A percentile compares a stretch with the other conserved stretches of the same genome.
Evolutionary conservation across 441 rosid genomes (phyloP).

Genomic region (Pelargonium exstipulatum): DNA sequence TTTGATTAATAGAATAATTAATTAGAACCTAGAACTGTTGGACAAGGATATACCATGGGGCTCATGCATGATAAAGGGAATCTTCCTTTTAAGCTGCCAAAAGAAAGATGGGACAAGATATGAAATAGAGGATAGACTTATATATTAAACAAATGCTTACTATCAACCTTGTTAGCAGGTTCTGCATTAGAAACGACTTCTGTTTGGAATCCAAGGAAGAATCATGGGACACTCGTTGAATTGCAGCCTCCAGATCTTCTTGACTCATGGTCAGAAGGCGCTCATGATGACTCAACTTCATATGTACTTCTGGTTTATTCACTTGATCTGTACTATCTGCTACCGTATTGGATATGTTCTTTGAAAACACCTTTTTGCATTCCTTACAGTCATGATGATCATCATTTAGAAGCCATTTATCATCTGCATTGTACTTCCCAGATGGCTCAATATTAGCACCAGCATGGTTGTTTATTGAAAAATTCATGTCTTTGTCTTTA

Average conservation of each 20-base stretch:
- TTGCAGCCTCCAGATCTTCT: constrained; percentile 53
- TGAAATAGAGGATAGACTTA: constrained; percentile 5
- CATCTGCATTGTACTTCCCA: constrained; percentile 25
- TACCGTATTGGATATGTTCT: constrained; percentile 29
- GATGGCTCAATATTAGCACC: constrained; percentile 21
- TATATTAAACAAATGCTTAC: constrained; percentile 11
- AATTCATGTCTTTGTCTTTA: constrained; percentile 14
- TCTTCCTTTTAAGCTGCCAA: neutral
- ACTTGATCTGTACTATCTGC: constrained; percentile 14
- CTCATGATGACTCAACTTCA: constrained; percentile 32
- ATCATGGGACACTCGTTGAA: constrained; percentile 65
- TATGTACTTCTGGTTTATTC: constrained; percentile 22
- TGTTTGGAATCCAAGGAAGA: constrained; percentile 58
- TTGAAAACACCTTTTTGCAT: constrained; percentile 29
- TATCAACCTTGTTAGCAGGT: constrained; percentile 70
- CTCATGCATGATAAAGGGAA: neutral
- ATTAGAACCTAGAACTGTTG: constrained; percentile 2
- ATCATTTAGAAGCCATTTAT: constrained; percentile 25
- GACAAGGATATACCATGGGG: neutral
- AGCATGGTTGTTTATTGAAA: constrained; percentile 19
- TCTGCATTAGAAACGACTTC: constrained; percentile 62
- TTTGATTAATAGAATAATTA: constrained; percentile 3
- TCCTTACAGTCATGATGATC: constrained; percentile 28
- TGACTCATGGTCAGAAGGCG: constrained; percentile 40
- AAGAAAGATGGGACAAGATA: constrained; percentile 2